Evolutionary conservation across 2,329 filamentous ascomycete genomes (phyloP).

Genomic region (Paracamarosporium sp.): DNA sequence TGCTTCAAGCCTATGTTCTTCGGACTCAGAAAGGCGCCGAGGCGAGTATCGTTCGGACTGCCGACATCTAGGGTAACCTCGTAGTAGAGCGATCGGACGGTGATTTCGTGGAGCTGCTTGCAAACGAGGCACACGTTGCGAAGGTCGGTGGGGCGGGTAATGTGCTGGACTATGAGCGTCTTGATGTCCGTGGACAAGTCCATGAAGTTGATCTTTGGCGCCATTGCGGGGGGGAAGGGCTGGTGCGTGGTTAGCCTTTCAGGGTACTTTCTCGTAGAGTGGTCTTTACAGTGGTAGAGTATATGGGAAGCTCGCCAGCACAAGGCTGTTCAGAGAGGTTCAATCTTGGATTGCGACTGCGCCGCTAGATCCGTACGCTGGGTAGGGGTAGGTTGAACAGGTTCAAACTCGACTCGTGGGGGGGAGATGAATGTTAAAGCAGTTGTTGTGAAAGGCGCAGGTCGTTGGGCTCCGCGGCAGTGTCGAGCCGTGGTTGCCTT

Average conservation of each 20-base stretch:
- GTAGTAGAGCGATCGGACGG: constrained; percentile 54
- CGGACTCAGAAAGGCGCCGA: constrained; percentile 54
- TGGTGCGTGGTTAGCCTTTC: not conserved
- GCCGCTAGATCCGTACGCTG: not conserved
- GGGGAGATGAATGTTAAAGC: not conserved
- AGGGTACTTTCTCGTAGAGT: not conserved
- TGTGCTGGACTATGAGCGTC: constrained; percentile 47
- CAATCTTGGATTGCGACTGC: not conserved
- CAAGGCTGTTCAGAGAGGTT: not conserved
- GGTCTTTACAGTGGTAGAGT: not conserved
- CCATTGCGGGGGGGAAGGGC: constrained; percentile 26
- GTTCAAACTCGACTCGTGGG: not conserved
- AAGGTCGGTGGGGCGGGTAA: constrained; percentile 56
- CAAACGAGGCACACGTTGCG: constrained; percentile 55
- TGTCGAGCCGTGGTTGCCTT: not conserved
- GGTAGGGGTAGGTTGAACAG: too few species aligned
- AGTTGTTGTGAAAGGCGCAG: not conserved
- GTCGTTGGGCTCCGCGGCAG: not conserved
- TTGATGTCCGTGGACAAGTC: constrained; percentile 48
- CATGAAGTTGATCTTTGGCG: constrained; percentile 37
- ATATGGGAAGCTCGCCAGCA: not conserved
- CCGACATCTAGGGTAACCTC: constrained; percentile 57
- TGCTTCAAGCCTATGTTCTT: constrained; percentile 56
- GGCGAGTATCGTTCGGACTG: constrained; percentile 49
- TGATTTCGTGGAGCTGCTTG: constrained; percentile 55